These are phyloP conservation scores for Mycena indigotica DNA, from an alignment of 768 basidiomycete genomes.

Conservation along the genomic window DNA sequence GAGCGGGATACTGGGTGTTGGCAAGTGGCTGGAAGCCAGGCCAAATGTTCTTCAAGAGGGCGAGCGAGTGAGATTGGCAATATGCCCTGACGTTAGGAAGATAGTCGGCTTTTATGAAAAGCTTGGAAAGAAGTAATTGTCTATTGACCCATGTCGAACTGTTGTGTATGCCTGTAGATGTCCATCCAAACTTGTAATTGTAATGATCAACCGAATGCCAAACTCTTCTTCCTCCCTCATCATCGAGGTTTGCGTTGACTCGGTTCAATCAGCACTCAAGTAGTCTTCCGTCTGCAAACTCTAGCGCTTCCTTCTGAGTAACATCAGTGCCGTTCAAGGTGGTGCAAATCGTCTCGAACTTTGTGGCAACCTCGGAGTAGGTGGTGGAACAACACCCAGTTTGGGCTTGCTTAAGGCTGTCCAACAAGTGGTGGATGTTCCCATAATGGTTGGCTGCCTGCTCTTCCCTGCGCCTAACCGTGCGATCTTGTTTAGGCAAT, in stretches of 20 bases:
- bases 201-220: conserved; percentile 1
- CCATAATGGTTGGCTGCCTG: conserved; percentile 62
- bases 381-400: conserved; percentile 83
- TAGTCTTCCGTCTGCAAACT: conserved; percentile 25
- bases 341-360: conserved; percentile 80
- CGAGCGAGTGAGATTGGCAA: conserved; percentile 66
- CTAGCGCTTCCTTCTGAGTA: neutral
- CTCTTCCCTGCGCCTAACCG: conserved; percentile 1
- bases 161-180: too few species aligned
- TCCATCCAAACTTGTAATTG: too few species aligned
- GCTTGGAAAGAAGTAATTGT: conserved; percentile 23
- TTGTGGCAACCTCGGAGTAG: conserved; percentile 67
- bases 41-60: conserved; percentile 54
- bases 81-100: conserved; percentile 66
- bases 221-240: conserved; percentile 26
- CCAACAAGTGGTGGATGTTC: conserved; percentile 46
- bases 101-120: conserved; percentile 63
- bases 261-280: conserved; percentile 70
- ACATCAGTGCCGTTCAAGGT: conserved; percentile 62
- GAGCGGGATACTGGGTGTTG: conserved; percentile 40
- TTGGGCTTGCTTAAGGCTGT: conserved; percentile 70
- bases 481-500: conserved; percentile 56
- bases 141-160: too few species aligned
- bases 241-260: conserved; percentile 78
- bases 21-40: conserved; percentile 59